Evolutionary conservation across 192 early-diverging fungal species (phyloP).

Genomic region (Entomortierella chlamydospora): DNA sequence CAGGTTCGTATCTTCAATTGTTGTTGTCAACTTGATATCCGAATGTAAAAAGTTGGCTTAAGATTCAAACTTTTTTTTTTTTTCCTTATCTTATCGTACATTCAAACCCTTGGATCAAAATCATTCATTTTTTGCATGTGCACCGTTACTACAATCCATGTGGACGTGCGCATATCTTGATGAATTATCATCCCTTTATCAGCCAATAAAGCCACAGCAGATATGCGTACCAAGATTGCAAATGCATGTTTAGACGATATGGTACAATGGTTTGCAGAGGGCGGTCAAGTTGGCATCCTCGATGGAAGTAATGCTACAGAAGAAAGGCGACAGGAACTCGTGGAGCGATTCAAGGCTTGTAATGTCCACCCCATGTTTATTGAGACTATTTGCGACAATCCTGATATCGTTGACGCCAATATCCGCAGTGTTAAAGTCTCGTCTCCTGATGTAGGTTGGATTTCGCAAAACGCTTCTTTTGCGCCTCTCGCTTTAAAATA

Average conservation of each 20-base stretch:
- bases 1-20: constrained; percentile 53
- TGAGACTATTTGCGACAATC: constrained; percentile 69
- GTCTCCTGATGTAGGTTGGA: constrained; percentile 75
- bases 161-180: neutral
- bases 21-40: too few species aligned
- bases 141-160: neutral
- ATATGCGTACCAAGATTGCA: constrained; percentile 64
- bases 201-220: constrained; percentile 60
- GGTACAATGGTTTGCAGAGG: constrained; percentile 74
- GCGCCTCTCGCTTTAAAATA: neutral
- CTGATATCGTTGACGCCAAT: constrained; percentile 75
- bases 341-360: constrained; percentile 62
- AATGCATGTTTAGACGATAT: constrained; percentile 79
- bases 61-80: neutral
- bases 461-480: neutral
- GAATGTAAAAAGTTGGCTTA: neutral
- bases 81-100: constrained; percentile 1
- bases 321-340: constrained; percentile 68
- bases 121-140: neutral
- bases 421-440: constrained; percentile 85
- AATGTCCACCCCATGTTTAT: constrained; percentile 64
- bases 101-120: constrained; percentile 1
- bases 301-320: constrained; percentile 81
- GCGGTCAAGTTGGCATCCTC: constrained; percentile 82
- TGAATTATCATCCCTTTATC: neutral